Evolutionary conservation across 495 filamentous ascomycete genomes (phyloP).

Genomic region (Echria macrotheca): DNA sequence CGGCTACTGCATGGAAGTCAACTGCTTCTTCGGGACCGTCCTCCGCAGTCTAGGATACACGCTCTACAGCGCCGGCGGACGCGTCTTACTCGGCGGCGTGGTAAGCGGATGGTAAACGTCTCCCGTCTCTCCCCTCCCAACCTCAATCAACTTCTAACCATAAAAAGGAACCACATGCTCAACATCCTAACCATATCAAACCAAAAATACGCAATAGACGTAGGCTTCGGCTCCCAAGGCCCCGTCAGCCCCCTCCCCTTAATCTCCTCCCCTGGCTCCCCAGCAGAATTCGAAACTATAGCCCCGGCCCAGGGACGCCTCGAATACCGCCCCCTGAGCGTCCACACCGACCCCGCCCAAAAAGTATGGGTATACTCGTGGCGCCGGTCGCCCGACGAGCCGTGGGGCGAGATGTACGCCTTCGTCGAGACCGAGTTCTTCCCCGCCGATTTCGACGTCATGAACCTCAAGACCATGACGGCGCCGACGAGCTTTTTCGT

Average conservation of each 20-base stretch:
- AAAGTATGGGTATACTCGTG: slow-evolving; percentile 41
- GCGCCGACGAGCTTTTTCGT: slow-evolving; percentile 37
- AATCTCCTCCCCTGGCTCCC: slow-evolving; percentile 25
- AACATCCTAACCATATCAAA: slow-evolving; percentile 57
- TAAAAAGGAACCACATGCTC: slow-evolving; percentile 58
- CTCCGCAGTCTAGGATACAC: slow-evolving; percentile 58
- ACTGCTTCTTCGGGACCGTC: slow-evolving; percentile 59
- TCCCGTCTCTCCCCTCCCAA: slow-evolving; percentile 4
- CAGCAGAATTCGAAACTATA: slow-evolving; percentile 11
- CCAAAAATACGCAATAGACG: slow-evolving; percentile 57
- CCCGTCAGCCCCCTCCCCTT: slow-evolving; percentile 28
- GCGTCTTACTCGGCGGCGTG: slow-evolving; percentile 26
- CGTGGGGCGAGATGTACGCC: slow-evolving; percentile 37
- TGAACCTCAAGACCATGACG: slow-evolving; percentile 51
- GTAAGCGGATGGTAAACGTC: slow-evolving; percentile 38
- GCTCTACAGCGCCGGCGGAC: slow-evolving; percentile 42
- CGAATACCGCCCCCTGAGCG: slow-evolving; percentile 21
- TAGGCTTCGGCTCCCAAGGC: slow-evolving; percentile 68
- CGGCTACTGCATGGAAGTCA: slow-evolving; percentile 76
- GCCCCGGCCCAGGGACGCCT: slow-evolving; percentile 10
- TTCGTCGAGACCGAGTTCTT: slow-evolving; percentile 42
- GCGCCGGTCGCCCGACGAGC: slow-evolving; percentile 10
- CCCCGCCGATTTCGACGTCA: slow-evolving; percentile 47
- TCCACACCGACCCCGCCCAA: slow-evolving; percentile 26
- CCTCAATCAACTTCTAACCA: not conserved